Base-by-base conservation (phyloP, 345 rosid genomes). In the Pseudoturritis turrita region DNA sequence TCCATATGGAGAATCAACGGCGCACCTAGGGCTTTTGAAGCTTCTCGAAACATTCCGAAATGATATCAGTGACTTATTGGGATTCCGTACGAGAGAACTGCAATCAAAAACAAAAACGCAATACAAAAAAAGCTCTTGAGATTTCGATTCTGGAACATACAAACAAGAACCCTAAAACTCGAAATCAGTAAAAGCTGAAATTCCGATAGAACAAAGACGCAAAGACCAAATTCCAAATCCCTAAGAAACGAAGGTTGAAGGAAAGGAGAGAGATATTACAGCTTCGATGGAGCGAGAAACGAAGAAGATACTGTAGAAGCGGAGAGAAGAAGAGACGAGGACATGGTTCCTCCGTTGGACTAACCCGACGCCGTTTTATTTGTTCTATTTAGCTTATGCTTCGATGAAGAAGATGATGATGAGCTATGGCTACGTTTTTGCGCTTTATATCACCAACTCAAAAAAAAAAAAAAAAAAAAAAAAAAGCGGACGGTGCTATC, bases 1-100 rank as follows among this genome's bases (percentile, higher is more conserved):
- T 84, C 84, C 97, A 69, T 78, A 82, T 0, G 96, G 83, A 17
- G 87, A 76, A 70, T 83, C 86, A 31, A 78, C 69, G 4, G 94
- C 72, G 76, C 97, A 93, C 70, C 70, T 81, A 47, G 78, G 78
- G 63, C 56, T 59, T 74, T 49, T 73, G 18, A 60, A 81, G 62
- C 75, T 76, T 80, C 82, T 72, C 0, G 68, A 58, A 79, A 11
- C 33, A 7, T 84, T 75, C 43, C 31, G 23, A 69, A n/a, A 64
- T 44, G 56, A 57, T 62, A 70, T 37, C 9, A 68, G 65, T 69
- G 65, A 26, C 39, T 78, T 70, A 26, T 35, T 77, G 11, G 39
- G 9, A 31, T 13, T 81, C 50, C 75, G 66, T 35, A 50, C 28
- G 31, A 57, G 62, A 56, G 60, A 62, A 50, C 90, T 80, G 79